A percentile compares a stretch with the other conserved stretches of the same genome.
These are phyloP conservation scores for Flammula alnicola DNA, from an alignment of 1,284 basidiomycete species.

Conservation along the genomic window DNA sequence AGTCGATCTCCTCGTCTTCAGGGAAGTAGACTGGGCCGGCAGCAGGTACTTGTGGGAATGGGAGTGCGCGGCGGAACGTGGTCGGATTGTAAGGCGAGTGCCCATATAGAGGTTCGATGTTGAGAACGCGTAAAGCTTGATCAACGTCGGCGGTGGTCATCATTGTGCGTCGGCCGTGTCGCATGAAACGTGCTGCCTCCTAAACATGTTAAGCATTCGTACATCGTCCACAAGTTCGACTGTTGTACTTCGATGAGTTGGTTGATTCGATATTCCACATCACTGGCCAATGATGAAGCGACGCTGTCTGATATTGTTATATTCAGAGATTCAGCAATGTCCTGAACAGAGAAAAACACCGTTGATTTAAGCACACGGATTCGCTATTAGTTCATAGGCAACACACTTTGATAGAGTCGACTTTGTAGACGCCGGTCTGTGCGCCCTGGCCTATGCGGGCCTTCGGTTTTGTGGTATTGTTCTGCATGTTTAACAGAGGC, in stretches of 20 bases:
- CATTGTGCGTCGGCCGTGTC: constrained; percentile 87
- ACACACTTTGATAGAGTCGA: constrained; percentile 66
- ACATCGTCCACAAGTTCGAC: constrained; percentile 1
- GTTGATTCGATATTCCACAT: constrained; percentile 96
- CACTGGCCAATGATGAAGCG: constrained; percentile 87
- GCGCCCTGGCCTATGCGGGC: constrained; percentile 45
- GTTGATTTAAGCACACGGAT: neutral
- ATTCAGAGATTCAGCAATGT: constrained; percentile 89
- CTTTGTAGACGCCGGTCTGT: constrained; percentile 66
- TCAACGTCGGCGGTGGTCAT: constrained; percentile 92
- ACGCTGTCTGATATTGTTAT: constrained; percentile 86
- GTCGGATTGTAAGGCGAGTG: constrained; percentile 74
- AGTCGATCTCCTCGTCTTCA: constrained; percentile 97
- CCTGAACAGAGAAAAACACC: constrained; percentile 49
- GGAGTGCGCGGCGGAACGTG: constrained; percentile 74
- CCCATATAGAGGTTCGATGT: constrained; percentile 92
- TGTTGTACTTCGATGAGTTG: constrained; percentile 81
- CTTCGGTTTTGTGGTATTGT: constrained; percentile 45
- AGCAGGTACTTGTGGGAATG: constrained; percentile 61
- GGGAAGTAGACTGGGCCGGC: constrained; percentile 86
- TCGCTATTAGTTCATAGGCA: neutral
- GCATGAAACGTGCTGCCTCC: constrained; percentile 97
- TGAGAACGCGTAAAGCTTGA: constrained; percentile 90
- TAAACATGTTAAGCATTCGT: constrained; percentile 36
- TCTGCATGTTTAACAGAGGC: constrained; percentile 18